These are phyloP conservation scores for Coprinellus aureogranulatus DNA, from an alignment of 768 basidiomycete species.

Conservation along the genomic window DNA sequence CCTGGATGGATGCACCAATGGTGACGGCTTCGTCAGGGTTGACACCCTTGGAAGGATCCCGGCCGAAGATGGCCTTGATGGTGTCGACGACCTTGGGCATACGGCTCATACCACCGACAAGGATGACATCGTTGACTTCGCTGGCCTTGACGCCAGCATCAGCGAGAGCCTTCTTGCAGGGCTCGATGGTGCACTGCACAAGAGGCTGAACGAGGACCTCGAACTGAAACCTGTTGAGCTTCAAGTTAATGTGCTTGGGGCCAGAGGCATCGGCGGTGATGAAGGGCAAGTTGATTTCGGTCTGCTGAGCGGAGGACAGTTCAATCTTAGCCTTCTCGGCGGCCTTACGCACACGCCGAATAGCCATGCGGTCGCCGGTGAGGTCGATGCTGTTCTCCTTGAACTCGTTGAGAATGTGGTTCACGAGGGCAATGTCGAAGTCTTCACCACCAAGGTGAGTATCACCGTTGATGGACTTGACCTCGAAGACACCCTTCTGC, in stretches of 20 bases:
- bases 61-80: too few relatives aligned
- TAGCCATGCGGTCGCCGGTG: constrained; percentile 88
- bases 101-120: constrained; percentile 97
- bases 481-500: constrained; percentile 98
- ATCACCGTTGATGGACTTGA: constrained; percentile 97
- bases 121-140: constrained; percentile 94
- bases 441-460: constrained; percentile 98
- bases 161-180: constrained; percentile 96
- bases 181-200: constrained; percentile 89
- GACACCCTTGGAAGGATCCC: constrained; percentile 98
- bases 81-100: constrained; percentile 95
- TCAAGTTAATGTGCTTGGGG: too few relatives aligned
- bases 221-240: constrained; percentile 97
- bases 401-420: constrained; percentile 95
- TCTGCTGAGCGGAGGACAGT: constrained; percentile 93
- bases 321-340: constrained; percentile 99
- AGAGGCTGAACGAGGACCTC: constrained; percentile 94
- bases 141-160: constrained; percentile 98
- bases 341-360: constrained; percentile 94
- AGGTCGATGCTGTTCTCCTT: constrained; percentile 95
- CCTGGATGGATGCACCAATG: constrained; percentile 98
- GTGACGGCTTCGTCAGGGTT: constrained; percentile 99
- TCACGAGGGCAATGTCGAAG: constrained; percentile 96
- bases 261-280: constrained; percentile 99
- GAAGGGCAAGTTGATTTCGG: constrained; percentile 96